Percentiles rank a stretch among this genome's conserved stretches.
Conservation (phyloP, 2,329 filamentous ascomycete species). For the Fusarium verticillioides region DNA sequence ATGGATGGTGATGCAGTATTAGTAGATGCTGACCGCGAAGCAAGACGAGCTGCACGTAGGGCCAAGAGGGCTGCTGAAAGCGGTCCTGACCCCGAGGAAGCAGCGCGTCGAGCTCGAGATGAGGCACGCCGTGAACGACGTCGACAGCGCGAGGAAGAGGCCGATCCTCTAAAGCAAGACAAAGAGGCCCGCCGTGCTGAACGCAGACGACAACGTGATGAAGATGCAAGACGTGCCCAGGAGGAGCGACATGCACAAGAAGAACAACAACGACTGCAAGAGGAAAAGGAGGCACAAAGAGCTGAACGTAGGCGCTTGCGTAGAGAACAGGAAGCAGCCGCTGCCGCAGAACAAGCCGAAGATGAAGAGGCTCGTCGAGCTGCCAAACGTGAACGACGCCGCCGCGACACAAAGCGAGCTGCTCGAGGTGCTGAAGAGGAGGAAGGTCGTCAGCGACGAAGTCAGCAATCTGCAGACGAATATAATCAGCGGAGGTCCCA, state of each 20-base stretch:
- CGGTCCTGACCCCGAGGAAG: constrained; percentile 67
- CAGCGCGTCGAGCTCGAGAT: constrained; percentile 66
- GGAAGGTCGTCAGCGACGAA: constrained; percentile 47
- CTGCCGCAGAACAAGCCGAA: constrained; percentile 53
- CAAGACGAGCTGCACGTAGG: constrained; percentile 70
- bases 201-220: constrained; percentile 52
- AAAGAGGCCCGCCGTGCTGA: constrained; percentile 68
- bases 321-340: constrained; percentile 60
- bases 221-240: constrained; percentile 38
- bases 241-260: constrained; percentile 63
- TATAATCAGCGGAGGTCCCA: constrained; percentile 57
- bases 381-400: constrained; percentile 63
- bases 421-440: constrained; percentile 54
- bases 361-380: constrained; percentile 58
- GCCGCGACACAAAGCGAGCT: constrained; percentile 63
- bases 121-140: constrained; percentile 66
- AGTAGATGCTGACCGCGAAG: constrained; percentile 69
- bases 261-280: constrained; percentile 60
- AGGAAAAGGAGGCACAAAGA: constrained; percentile 65
- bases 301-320: constrained; percentile 62
- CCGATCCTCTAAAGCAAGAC: constrained; percentile 55
- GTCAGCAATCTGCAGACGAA: constrained; percentile 55
- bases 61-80: constrained; percentile 58
- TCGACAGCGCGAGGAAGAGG: constrained; percentile 61
- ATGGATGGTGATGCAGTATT: constrained; percentile 60